Evolutionary conservation across 495 filamentous ascomycete species (phyloP).

Genomic region (Aspergillus ostianus): DNA sequence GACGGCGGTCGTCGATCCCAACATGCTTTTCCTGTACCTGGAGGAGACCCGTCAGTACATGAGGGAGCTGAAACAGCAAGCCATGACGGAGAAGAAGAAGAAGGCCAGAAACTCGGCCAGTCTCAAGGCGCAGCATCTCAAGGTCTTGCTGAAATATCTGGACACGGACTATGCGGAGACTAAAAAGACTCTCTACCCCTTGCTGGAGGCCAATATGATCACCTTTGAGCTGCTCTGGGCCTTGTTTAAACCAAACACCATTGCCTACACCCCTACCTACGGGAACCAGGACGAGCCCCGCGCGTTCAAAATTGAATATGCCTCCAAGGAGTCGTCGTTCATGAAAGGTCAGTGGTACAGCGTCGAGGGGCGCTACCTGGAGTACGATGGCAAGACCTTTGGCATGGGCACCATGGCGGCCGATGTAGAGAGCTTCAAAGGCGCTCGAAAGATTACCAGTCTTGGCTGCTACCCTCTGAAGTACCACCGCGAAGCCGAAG

Average conservation of each 20-base stretch:
- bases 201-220: constrained; percentile 80
- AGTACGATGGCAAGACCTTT: constrained; percentile 78
- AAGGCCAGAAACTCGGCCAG: constrained; percentile 59
- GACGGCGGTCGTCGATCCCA: constrained; percentile 75
- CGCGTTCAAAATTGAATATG: constrained; percentile 86
- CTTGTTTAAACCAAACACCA: constrained; percentile 85
- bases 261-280: constrained; percentile 80
- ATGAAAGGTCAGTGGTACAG: constrained; percentile 78
- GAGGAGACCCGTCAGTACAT: constrained; percentile 68
- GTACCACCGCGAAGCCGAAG: constrained; percentile 74
- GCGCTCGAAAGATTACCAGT: constrained; percentile 77
- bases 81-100: constrained; percentile 63
- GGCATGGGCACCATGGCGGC: constrained; percentile 68
- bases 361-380: constrained; percentile 80
- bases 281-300: constrained; percentile 77
- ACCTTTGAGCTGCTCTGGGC: constrained; percentile 92
- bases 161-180: constrained; percentile 76
- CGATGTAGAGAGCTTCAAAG: constrained; percentile 77
- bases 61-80: constrained; percentile 63
- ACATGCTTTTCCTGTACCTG: constrained; percentile 84
- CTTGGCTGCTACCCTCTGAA: constrained; percentile 76
- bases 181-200: constrained; percentile 79
- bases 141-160: constrained; percentile 76
- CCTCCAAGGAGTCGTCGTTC: constrained; percentile 67
- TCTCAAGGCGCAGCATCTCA: constrained; percentile 61